A percentile compares a stretch with the other conserved stretches of the same genome.
These are phyloP conservation scores for Fusarium caatingaense DNA, from an alignment of 2,329 filamentous ascomycete species.

Conservation along the genomic window DNA sequence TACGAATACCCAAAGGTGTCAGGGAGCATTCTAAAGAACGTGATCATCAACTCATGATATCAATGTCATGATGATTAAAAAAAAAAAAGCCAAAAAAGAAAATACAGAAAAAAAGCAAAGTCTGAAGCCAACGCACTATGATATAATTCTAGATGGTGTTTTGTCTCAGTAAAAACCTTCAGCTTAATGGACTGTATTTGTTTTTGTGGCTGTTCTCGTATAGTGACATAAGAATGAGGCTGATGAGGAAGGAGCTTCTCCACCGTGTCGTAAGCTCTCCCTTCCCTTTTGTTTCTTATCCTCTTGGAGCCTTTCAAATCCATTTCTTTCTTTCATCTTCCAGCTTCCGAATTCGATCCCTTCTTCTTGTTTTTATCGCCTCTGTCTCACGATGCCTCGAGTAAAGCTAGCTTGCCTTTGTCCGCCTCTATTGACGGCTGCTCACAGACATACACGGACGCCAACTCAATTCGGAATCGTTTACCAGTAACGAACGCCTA, in stretches of 20 bases:
- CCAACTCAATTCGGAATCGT: constrained; percentile 27
- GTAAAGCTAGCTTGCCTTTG: background rate
- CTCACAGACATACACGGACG: constrained; percentile 1
- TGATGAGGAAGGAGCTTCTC: constrained; percentile 24
- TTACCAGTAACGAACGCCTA: constrained; percentile 5
- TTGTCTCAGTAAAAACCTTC: background rate
- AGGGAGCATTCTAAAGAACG: background rate
- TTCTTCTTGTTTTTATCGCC: background rate
- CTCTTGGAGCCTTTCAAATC: background rate
- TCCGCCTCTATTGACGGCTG: constrained; percentile 1
- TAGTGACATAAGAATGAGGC: background rate
- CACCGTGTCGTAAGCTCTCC: constrained; percentile 21
- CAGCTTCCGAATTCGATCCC: background rate
- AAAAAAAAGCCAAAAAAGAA: background rate
- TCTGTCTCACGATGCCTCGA: background rate
- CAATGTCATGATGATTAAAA: background rate
- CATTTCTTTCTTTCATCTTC: background rate
- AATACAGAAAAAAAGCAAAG: background rate
- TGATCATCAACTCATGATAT: background rate
- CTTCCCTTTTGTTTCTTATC: constrained; percentile 3
- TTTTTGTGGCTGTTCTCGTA: constrained; percentile 5
- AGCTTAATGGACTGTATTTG: background rate
- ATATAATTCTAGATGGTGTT: background rate
- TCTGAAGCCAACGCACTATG: background rate
- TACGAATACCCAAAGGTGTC: background rate